phyloP scores from a whole-genome alignment of 192 early-diverging fungal species.

The Umbelopsis ramanniana region DNA sequence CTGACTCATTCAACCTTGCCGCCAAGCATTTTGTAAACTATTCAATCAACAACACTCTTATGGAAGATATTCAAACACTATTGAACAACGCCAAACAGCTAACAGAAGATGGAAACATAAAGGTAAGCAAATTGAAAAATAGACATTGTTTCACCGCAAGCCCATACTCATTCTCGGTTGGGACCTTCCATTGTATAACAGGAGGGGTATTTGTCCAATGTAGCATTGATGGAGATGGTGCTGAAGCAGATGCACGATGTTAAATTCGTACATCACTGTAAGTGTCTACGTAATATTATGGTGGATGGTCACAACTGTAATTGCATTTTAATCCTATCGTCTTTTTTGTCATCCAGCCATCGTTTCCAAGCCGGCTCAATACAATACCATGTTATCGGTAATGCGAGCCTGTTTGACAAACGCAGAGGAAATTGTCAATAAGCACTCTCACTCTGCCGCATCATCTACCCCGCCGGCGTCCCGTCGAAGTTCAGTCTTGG shows the following conservation, averaged over 20 bases:
- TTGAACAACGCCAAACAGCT: slow-evolving; percentile 26
- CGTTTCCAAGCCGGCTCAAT: slow-evolving; percentile 33
- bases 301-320: neutral
- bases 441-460: slow-evolving; percentile 27
- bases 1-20: neutral
- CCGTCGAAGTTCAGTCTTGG: slow-evolving; percentile 20
- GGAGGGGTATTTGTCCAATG: slow-evolving; percentile 61
- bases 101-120: slow-evolving; percentile 37
- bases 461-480: slow-evolving; percentile 14
- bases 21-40: slow-evolving; percentile 10
- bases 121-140: slow-evolving; percentile 17
- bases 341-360: slow-evolving; percentile 22
- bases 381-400: slow-evolving; percentile 22
- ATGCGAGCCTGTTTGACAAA: slow-evolving; percentile 35
- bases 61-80: slow-evolving; percentile 31
- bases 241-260: slow-evolving; percentile 51
- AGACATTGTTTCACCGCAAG: neutral
- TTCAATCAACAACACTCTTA: neutral
- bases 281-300: slow-evolving; percentile 23
- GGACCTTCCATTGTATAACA: slow-evolving; percentile 19
- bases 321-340: neutral
- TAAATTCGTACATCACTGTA: slow-evolving; percentile 64
- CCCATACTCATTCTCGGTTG: neutral
- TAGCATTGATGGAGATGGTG: slow-evolving; percentile 47
- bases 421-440: slow-evolving; percentile 32